A percentile compares a stretch with the other conserved stretches of the same genome.
phyloP scores from a whole-genome alignment of 257 asterid species.

The Nicotiana attenuata region DNA sequence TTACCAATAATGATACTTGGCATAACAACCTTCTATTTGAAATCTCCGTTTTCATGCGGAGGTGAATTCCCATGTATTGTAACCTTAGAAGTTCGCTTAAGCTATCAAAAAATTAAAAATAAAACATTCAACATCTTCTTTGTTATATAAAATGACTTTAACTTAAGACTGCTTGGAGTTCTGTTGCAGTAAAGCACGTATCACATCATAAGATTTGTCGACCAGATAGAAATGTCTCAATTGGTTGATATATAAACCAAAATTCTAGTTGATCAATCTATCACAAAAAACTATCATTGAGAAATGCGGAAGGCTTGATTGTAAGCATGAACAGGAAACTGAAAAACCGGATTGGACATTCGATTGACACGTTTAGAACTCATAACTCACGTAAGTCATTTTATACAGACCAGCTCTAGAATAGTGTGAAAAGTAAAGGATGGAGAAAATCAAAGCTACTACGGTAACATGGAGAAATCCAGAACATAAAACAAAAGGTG shows the following conservation, averaged over 20 bases:
- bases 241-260: not conserved
- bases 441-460: slow-evolving; percentile 5
- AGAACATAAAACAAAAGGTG: not conserved
- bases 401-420: not conserved
- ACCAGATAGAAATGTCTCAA: not conserved
- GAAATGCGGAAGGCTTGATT: not conserved
- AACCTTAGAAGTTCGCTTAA: not conserved
- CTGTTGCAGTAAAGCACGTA: not conserved
- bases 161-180: not conserved
- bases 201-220: not conserved
- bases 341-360: not conserved
- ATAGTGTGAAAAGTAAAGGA: not conserved
- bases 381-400: not conserved
- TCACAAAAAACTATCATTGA: not conserved
- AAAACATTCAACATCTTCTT: not conserved
- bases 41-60: too few species aligned
- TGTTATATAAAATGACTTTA: not conserved
- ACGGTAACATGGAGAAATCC: not conserved
- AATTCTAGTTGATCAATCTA: not conserved
- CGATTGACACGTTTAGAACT: not conserved
- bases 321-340: not conserved
- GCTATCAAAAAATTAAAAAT: not conserved
- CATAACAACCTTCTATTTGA: not conserved
- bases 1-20: not conserved
- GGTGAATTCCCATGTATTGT: not conserved